phyloP scores from a whole-genome alignment of 2,329 filamentous ascomycete genomes.

The Aspergillus sp. region DNA sequence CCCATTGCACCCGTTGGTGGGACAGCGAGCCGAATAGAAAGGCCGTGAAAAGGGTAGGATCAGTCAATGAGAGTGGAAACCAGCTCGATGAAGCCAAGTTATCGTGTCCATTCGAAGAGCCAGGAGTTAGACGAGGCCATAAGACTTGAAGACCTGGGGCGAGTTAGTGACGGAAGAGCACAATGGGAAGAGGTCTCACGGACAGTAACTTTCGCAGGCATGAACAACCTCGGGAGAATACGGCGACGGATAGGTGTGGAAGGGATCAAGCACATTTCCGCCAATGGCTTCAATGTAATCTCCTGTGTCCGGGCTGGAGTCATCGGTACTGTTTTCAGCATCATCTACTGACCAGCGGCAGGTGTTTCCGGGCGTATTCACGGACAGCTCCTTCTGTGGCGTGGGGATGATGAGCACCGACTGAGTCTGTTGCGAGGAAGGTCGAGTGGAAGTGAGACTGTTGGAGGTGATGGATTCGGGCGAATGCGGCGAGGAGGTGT shows the following conservation, averaged over 20 bases:
- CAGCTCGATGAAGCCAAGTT: constrained; percentile 16
- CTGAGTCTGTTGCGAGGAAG: background rate
- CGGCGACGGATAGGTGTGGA: constrained; percentile 21
- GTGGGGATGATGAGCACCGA: background rate
- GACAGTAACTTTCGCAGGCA: constrained; percentile 26
- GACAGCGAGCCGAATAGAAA: constrained; percentile 32
- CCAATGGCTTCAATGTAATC: constrained; percentile 19
- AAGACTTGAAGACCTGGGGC: constrained; percentile 21
- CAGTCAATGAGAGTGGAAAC: constrained; percentile 29
- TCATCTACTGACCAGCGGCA: background rate
- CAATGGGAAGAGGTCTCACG: constrained; percentile 6
- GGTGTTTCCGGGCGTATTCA: background rate
- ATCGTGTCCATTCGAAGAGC: background rate
- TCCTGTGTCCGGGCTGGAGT: background rate
- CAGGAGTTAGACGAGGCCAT: constrained; percentile 29
- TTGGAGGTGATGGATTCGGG: constrained; percentile 5
- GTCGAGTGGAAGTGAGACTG: background rate
- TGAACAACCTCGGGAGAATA: constrained; percentile 22
- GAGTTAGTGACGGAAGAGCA: background rate
- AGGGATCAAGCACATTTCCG: constrained; percentile 26
- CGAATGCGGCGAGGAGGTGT: constrained; percentile 6
- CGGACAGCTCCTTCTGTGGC: background rate
- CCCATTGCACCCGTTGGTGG: constrained; percentile 30
- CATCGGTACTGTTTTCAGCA: background rate
- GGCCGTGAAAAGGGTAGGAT: constrained; percentile 29